Percentiles rank a stretch among this genome's conserved stretches.
phyloP scores from a whole-genome alignment of 2,329 filamentous ascomycete species.

The Hypoxylon sp. region DNA sequence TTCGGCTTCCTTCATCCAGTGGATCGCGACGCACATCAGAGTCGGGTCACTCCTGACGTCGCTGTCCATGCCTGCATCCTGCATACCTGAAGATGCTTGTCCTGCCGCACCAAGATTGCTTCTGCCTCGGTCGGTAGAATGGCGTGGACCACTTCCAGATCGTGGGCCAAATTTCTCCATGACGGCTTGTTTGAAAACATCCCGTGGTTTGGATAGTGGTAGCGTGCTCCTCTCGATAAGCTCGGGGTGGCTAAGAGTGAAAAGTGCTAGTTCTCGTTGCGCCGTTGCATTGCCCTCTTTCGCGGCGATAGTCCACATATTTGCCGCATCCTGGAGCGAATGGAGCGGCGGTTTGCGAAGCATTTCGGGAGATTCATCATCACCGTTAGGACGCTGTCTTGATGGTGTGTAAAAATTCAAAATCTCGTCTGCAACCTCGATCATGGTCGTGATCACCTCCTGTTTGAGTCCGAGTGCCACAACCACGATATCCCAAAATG shows the following conservation, averaged over 20 bases:
- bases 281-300: constrained; percentile 91
- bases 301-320: constrained; percentile 92
- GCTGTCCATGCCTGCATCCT: constrained; percentile 54
- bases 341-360: constrained; percentile 68
- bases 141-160: constrained; percentile 50
- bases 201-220: constrained; percentile 83
- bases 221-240: constrained; percentile 82
- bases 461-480: constrained; percentile 90
- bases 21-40: constrained; percentile 92
- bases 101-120: constrained; percentile 45
- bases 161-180: constrained; percentile 74
- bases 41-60: constrained; percentile 80
- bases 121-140: constrained; percentile 49
- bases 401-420: constrained; percentile 75
- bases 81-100: constrained; percentile 45
- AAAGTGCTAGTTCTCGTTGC: constrained; percentile 90
- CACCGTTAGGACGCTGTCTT: constrained; percentile 60
- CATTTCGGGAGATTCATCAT: constrained; percentile 51
- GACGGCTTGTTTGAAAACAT: constrained; percentile 90
- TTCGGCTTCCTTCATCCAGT: constrained; percentile 95
- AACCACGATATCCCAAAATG: constrained; percentile 90
- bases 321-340: constrained; percentile 82
- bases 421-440: constrained; percentile 78
- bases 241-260: constrained; percentile 93
- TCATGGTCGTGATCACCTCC: constrained; percentile 86